phyloP scores from a whole-genome alignment of 2,329 filamentous ascomycete genomes.

The Dactylellina leptospora region DNA sequence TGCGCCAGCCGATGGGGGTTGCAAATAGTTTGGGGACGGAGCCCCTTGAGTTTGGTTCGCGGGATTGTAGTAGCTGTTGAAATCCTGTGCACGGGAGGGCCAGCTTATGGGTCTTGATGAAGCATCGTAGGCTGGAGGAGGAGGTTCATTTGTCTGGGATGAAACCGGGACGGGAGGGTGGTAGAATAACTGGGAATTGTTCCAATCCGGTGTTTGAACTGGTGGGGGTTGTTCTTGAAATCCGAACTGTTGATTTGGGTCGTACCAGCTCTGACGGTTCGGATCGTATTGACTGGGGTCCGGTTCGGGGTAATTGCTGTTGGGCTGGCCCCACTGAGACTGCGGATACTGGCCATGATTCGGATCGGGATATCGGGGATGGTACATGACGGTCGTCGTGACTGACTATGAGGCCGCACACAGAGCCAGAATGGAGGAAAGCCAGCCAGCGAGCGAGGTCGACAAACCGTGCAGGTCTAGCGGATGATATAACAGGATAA shows the following conservation, averaged over 20 bases:
- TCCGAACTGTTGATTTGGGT: neutral
- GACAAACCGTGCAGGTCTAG: constrained; percentile 23
- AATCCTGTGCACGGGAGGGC: constrained; percentile 29
- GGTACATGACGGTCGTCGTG: constrained; percentile 11
- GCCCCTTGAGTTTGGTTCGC: neutral
- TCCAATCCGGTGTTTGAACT: neutral
- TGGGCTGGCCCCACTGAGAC: constrained; percentile 11
- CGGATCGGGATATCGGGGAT: constrained; percentile 14
- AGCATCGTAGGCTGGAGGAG: constrained; percentile 26
- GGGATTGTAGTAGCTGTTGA: constrained; percentile 8
- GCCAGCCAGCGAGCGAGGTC: too few relatives aligned
- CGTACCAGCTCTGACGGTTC: constrained; percentile 15
- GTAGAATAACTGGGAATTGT: neutral
- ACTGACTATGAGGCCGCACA: constrained; percentile 17
- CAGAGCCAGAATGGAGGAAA: too few relatives aligned
- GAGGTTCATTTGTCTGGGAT: neutral
- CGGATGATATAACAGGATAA: neutral
- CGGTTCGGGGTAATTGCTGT: neutral
- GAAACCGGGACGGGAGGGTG: neutral
- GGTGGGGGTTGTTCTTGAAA: neutral
- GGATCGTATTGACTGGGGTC: constrained; percentile 1
- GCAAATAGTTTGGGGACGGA: neutral
- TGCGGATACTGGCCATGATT: constrained; percentile 7
- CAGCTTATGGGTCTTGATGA: constrained; percentile 38
- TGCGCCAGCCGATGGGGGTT: constrained; percentile 13